A percentile compares a stretch with the other conserved stretches of the same genome.
Evolutionary conservation across 164 flowering plant genomes (phyloP).

Genomic region (Stephania yunnanensis): DNA sequence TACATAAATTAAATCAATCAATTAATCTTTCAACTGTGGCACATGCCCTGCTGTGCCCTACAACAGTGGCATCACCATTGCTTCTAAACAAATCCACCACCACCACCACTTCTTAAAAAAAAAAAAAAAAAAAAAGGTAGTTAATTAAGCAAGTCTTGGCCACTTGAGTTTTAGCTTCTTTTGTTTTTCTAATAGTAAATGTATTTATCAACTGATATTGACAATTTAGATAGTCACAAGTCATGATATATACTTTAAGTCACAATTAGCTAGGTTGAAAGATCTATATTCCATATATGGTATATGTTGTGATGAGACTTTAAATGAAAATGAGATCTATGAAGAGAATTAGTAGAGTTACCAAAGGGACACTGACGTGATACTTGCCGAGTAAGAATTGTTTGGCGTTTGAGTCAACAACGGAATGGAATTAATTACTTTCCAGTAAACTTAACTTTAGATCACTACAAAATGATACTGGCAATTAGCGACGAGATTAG

Average conservation of each 20-base stretch:
- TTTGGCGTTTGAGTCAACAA: not conserved
- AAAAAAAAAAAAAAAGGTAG: not conserved
- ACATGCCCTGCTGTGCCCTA: constrained; percentile 14
- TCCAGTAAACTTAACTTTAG: no score
- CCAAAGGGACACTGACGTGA: not conserved
- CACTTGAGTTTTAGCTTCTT: not conserved
- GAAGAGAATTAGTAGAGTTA: no score
- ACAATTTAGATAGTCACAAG: no score
- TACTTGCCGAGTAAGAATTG: not conserved
- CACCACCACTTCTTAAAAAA: not conserved
- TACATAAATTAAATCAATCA: not conserved
- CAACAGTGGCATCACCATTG: not conserved
- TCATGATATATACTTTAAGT: no score
- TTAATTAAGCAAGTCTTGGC: not conserved
- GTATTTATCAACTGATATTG: not conserved
- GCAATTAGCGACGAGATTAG: no score
- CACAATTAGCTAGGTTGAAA: no score
- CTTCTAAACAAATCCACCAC: constrained; percentile 1
- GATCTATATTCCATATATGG: no score
- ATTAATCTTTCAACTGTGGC: constrained; percentile 6
- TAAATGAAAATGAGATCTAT: no score
- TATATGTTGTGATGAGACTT: no score
- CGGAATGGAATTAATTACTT: not conserved
- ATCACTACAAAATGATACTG: no score
- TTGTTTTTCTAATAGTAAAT: not conserved